Conservation (phyloP, 345 rosid species). For the Pseudoturritis turrita region DNA sequence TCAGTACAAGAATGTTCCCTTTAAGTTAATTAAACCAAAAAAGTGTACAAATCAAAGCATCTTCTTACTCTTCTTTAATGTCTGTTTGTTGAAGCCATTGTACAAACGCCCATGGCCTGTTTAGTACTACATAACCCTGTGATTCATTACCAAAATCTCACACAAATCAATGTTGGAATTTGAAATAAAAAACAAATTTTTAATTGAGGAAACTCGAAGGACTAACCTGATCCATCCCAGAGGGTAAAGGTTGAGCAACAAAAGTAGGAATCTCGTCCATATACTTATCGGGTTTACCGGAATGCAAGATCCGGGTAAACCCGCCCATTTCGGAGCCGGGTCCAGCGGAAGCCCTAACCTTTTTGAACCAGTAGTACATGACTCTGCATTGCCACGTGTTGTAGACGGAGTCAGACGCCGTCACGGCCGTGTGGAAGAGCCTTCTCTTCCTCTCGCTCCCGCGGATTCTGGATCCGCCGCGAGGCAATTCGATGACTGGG, state of each 20-base stretch:
- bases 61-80: slow-evolving; percentile 84
- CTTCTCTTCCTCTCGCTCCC: slow-evolving; percentile 26
- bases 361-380: slow-evolving; percentile 98
- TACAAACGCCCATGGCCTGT: slow-evolving; percentile 98
- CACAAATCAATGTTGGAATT: not conserved
- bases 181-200: not conserved
- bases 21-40: not conserved
- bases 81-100: slow-evolving; percentile 92
- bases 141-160: not conserved
- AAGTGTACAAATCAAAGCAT: not conserved
- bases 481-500: slow-evolving; percentile 74
- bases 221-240: slow-evolving; percentile 89
- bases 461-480: slow-evolving; percentile 40
- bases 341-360: slow-evolving; percentile 50
- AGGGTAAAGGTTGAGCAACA: slow-evolving; percentile 82
- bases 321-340: slow-evolving; percentile 90
- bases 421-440: slow-evolving; percentile 97
- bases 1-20: not conserved
- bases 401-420: slow-evolving; percentile 89
- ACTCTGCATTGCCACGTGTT: slow-evolving; percentile 97
- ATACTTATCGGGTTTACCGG: slow-evolving; percentile 73
- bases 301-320: slow-evolving; percentile 92
- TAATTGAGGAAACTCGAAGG: not conserved
- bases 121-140: slow-evolving; percentile 93
- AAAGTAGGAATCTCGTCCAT: slow-evolving; percentile 99